Evolutionary conservation across 2,329 filamentous ascomycete genomes (phyloP).

Genomic region (Hypoxylon sp.): DNA sequence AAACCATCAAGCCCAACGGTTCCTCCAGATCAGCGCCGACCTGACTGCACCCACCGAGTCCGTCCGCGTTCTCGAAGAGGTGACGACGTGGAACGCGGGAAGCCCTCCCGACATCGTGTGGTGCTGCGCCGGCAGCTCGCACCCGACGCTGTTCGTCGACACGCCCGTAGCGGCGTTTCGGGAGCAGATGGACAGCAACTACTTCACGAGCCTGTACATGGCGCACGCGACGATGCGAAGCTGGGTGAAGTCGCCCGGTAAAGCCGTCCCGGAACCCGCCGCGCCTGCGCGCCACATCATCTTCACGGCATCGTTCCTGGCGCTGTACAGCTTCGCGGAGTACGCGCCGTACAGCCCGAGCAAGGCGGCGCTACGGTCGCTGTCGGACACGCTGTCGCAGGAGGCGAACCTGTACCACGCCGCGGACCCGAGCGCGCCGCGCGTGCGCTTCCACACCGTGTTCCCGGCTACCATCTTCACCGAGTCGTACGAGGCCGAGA

Average conservation of each 20-base stretch:
- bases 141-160: slow-evolving; percentile 54
- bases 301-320: slow-evolving; percentile 70
- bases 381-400: slow-evolving; percentile 70
- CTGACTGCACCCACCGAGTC: slow-evolving; percentile 65
- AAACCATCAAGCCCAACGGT: slow-evolving; percentile 62
- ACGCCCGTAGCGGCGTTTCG: slow-evolving; percentile 46
- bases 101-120: slow-evolving; percentile 71
- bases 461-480: slow-evolving; percentile 68
- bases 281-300: slow-evolving; percentile 64
- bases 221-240: slow-evolving; percentile 47
- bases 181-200: slow-evolving; percentile 51
- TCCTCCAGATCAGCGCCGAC: slow-evolving; percentile 72
- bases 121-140: slow-evolving; percentile 70
- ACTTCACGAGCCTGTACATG: slow-evolving; percentile 51
- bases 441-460: slow-evolving; percentile 68
- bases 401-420: slow-evolving; percentile 56
- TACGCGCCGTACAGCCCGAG: slow-evolving; percentile 71
- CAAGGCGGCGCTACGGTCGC: slow-evolving; percentile 71
- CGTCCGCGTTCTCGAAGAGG: slow-evolving; percentile 63
- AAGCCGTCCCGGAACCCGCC: not conserved
- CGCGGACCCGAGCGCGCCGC: slow-evolving; percentile 40
- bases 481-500: slow-evolving; percentile 27
- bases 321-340: slow-evolving; percentile 68
- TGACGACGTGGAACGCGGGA: slow-evolving; percentile 67
- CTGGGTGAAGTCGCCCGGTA: slow-evolving; percentile 39